phyloP scores from a whole-genome alignment of 1,284 basidiomycete species.

The Leccinum angustisporum region DNA sequence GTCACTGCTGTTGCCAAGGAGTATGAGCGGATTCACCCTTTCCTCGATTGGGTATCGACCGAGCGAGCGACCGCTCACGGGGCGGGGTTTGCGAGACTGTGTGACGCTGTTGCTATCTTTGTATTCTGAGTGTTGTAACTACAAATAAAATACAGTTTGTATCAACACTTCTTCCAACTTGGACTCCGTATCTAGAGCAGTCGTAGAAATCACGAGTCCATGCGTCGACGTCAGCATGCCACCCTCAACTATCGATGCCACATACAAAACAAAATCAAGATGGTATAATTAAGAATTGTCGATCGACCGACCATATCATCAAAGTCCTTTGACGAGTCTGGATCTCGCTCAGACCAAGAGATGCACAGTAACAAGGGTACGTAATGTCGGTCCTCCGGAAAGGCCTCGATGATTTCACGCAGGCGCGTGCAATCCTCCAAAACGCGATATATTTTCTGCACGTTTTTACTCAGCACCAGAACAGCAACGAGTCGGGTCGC shows the following conservation, averaged over 20 bases:
- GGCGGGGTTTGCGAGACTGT: no score
- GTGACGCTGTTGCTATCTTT: no score
- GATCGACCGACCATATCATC: slow-evolving; percentile 46
- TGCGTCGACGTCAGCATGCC: slow-evolving; percentile 43
- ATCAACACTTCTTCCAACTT: slow-evolving; percentile 47
- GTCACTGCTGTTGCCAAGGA: no score
- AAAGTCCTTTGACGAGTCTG: slow-evolving; percentile 43
- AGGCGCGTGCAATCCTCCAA: slow-evolving; percentile 71
- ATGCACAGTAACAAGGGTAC: slow-evolving; percentile 58
- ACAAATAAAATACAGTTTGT: no score
- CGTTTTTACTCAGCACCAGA: slow-evolving; percentile 2
- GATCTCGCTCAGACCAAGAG: slow-evolving; percentile 52
- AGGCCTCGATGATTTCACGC: slow-evolving; percentile 54
- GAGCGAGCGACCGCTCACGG: no score
- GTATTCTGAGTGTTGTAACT: no score
- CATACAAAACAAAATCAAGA: slow-evolving; percentile 35
- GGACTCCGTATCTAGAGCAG: slow-evolving; percentile 53
- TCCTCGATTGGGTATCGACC: no score
- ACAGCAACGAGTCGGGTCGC: slow-evolving; percentile 15
- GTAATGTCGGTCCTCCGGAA: slow-evolving; percentile 56
- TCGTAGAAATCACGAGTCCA: slow-evolving; percentile 49
- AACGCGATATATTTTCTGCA: slow-evolving; percentile 64
- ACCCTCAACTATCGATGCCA: slow-evolving; percentile 44
- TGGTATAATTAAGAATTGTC: not conserved
- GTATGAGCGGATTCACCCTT: no score